Base-by-base conservation (phyloP, 352 stramenopile species). In the Plasmopara viticola region DNA sequence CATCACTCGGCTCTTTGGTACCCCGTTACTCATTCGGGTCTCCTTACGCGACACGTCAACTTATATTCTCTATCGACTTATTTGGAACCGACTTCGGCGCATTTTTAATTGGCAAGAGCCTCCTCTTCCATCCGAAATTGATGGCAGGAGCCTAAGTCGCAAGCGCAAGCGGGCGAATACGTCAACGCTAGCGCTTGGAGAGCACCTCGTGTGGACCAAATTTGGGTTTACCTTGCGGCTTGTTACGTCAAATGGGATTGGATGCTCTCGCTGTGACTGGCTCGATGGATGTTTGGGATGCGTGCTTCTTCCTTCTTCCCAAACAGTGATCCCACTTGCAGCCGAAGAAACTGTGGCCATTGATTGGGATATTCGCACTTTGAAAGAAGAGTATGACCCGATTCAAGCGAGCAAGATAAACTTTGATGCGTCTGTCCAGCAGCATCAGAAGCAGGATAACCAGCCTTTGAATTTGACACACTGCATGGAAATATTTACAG, bases 181-280 rank as follows among this genome's bases (percentile, higher is more conserved):
- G 0, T 85, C 76, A 0, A 68, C 66, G 0, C 49, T 94, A 14
- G 84, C 84, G 3, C 66, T 94, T 9, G 84, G 84, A 29, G 53
- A 66, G 2, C 78, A 91, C 55, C 64, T 92, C 15, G 12, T 62
- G 2, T 44, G 75, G 35, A 87, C 78, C 30, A 77, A 77, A 49
- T 94, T 91, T 66, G 86, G 86, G 0, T 95, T 95, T 64, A 90
- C 79, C 31, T 64, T 95, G 14, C 75, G 84, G 0, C 68, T 89
- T 66, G 84, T 94, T 17, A 93, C 83, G 3, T 84, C 74, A 17
- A 70, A 86, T 58, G 85, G 86, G 10, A 71, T 78, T n/a, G 82
- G 83, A 15, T 96, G 87, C 43, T 92, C 83, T 40, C 71, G 79
- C n/a, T 96, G 86, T 49, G 79, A 91, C 37, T 96, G 87, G 87